These are phyloP conservation scores for Trichoderma asperelloides DNA, from an alignment of 495 filamentous ascomycete species.

Conservation along the genomic window DNA sequence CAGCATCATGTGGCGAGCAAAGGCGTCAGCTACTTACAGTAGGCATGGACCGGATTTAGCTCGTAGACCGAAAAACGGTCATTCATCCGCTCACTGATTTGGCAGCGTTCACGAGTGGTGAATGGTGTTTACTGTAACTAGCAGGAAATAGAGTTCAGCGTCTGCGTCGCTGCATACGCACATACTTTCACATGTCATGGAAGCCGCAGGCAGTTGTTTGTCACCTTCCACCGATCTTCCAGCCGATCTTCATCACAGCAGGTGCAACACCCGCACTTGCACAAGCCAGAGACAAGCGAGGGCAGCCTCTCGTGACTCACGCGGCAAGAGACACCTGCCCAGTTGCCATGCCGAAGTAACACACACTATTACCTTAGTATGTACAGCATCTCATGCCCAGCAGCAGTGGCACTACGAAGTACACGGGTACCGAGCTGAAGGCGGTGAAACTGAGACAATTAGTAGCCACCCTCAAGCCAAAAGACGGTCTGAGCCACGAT, in stretches of 20 bases:
- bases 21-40: no score
- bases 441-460: slow-evolving; percentile 3
- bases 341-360: not conserved
- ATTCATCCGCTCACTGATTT: no score
- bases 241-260: not conserved
- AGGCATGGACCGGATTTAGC: no score
- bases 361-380: no score
- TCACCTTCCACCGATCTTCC: not conserved
- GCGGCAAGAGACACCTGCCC: not conserved
- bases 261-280: not conserved
- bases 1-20: no score
- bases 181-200: not conserved
- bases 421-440: not conserved
- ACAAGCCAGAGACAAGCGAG: not conserved
- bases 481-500: not conserved
- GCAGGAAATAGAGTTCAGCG: no score
- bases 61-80: no score
- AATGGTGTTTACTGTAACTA: no score
- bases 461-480: not conserved
- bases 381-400: no score
- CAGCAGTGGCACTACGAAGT: not conserved
- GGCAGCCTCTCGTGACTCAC: slow-evolving; percentile 2
- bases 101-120: no score
- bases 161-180: no score
- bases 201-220: not conserved